Base-by-base conservation (phyloP, 2,329 filamentous ascomycete species). In the Lecanicillium sp. region DNA sequence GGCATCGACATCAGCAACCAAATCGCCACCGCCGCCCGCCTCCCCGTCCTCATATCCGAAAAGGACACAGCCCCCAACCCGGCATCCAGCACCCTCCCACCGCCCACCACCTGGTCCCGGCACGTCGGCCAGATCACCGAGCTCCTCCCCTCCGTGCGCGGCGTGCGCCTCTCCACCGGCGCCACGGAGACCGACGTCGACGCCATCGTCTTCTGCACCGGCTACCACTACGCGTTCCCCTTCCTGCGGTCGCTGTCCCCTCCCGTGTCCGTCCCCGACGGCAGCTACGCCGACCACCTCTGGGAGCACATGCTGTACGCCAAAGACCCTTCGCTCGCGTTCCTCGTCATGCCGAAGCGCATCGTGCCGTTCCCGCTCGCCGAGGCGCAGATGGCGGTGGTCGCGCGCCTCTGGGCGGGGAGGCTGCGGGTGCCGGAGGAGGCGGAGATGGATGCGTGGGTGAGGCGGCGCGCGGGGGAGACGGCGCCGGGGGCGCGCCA, bases 181-280 rank as follows among this genome's bases (percentile, higher is more conserved):
- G 71, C 70, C 0, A 59, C 83, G 7, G 85, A 88, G 60, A 65
- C 66, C 2, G 68, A 80, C 20, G 66, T 95, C 41, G 89, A 95
- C 58, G 74, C 78, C 0, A 68, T 95, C 10, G 61, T 95, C 14
- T 95, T 90, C 64, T 89, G 87, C 62, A 95, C 90, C 0, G 90
- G 90, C 0, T 95, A 93, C 60, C 78, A 91, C 52, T 94, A 89
- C 67, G 81, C 83, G 1, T 86, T 85, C 47, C 88, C 89, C 0
- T 95, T 94, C 58, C 58, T 83, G 5, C 58, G 63, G 20, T 58
- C 62, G 2, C 56, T 75, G 8, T 37, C 55, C 1, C 60, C 81
- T 0, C 64, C 73, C 0, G 58, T 84, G 4, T 69, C 81, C 2
- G 72, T 84, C 23, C 76, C 73, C 0, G 74, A 79, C 37, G 86